Base-by-base conservation (phyloP, 2,329 filamentous ascomycete species). In the Aspergillus sp. region DNA sequence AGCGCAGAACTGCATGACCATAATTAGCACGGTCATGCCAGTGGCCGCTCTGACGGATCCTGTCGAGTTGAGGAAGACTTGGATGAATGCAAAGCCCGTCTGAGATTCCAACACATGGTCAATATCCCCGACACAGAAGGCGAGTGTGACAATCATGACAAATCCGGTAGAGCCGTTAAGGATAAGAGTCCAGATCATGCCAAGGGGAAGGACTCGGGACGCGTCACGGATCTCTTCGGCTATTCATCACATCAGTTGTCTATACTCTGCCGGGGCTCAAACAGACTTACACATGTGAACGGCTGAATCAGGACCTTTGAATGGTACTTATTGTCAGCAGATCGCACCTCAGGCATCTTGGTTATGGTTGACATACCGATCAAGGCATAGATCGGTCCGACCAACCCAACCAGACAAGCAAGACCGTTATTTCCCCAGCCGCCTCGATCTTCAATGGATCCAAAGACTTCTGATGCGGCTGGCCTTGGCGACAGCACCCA, bases 211-310 rank as follows among this genome's bases (percentile, higher is more conserved):
- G 47, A 74, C 74, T 30, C 69, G 59, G 3, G 71, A 69, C 1
- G 77, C 75, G 36, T 79, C 71, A 42, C 73, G 71, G 20, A 79
- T 73, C 58, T 80, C 77, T 60, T 80, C 77, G 4, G 77, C 75
- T 63, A 74, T 68, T 36, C 5, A 11, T n/a, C 10, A 13, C 7
- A 38, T 8, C 30, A 16, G 26, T 30, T 30, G 26, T 8, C 7
- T 17, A 17, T 8, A 26, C 11, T 13, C 5, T 36, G 4, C 11
- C 13, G 30, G 32, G 10, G 19, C 4, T 17, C 9, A 8, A 20
- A 3, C 11, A n/a, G 16, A 61, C 59, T 53, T 54, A 62, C 67
- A 74, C 60, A 79, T 73, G 45, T 64, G 61, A 62, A 72, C 50
- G 1, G 63, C 63, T 16, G 63, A 61, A 45, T 66, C 62, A 56